Percentiles rank a stretch among this genome's conserved stretches.
These are phyloP conservation scores for Cyanodermella asteris DNA, from an alignment of 2,329 filamentous ascomycete species.

Conservation along the genomic window DNA sequence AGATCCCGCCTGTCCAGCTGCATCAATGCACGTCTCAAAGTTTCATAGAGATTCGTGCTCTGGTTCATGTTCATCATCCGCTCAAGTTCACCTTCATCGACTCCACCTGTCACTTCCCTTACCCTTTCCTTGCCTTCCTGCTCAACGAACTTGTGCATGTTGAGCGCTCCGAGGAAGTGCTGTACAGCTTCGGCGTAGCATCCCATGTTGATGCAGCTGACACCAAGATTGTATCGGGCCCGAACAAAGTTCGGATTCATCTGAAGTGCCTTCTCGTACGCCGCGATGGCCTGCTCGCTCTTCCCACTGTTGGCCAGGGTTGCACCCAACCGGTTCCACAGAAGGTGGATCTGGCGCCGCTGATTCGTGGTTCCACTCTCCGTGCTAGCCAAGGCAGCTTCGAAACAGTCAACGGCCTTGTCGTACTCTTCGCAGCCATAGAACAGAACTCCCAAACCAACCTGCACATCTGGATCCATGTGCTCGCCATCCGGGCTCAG, in stretches of 20 bases:
- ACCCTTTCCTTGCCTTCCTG: constrained; percentile 64
- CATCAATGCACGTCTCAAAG: constrained; percentile 77
- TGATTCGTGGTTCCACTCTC: constrained; percentile 70
- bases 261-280: constrained; percentile 78
- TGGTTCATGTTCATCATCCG: constrained; percentile 86
- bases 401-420: constrained; percentile 97
- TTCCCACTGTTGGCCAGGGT: constrained; percentile 89
- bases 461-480: constrained; percentile 97
- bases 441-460: constrained; percentile 87
- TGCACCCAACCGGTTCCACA: constrained; percentile 93
- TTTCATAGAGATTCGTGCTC: constrained; percentile 93
- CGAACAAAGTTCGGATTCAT: constrained; percentile 92
- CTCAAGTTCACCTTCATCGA: constrained; percentile 54
- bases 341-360: constrained; percentile 66
- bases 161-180: constrained; percentile 74
- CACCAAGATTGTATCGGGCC: constrained; percentile 87
- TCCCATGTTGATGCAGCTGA: constrained; percentile 92
- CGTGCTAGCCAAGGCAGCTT: constrained; percentile 64
- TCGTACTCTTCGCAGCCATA: constrained; percentile 96
- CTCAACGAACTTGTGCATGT: constrained; percentile 91
- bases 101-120: constrained; percentile 45
- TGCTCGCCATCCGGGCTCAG: constrained; percentile 77
- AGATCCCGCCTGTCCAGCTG: constrained; percentile 84
- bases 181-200: constrained; percentile 84
- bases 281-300: constrained; percentile 86